A percentile compares a stretch with the other conserved stretches of the same genome.
Conservation (phyloP, 306 rosid species). For the Chamaecrista fasciculata region DNA sequence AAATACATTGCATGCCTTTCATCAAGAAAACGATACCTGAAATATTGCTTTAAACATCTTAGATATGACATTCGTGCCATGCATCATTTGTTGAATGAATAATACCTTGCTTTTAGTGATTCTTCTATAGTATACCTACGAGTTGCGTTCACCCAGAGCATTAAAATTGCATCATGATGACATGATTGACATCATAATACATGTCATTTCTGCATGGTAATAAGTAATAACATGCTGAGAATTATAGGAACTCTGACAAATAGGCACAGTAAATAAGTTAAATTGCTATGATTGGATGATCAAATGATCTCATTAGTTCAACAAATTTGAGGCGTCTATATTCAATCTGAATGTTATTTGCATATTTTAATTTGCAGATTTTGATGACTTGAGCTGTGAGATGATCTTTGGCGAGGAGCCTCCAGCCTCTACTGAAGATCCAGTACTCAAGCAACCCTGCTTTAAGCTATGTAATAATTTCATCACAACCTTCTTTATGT, state of each 20-base stretch:
- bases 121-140: slow-evolving; percentile 13
- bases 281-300: neutral
- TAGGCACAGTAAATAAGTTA: slow-evolving; percentile 9
- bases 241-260: neutral
- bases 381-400: slow-evolving; percentile 98
- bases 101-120: slow-evolving; percentile 32
- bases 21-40: slow-evolving; percentile 21
- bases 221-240: slow-evolving; percentile 17
- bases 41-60: slow-evolving; percentile 29
- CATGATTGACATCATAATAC: neutral
- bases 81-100: neutral
- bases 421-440: slow-evolving; percentile 65
- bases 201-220: neutral
- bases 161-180: slow-evolving; percentile 27
- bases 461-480: slow-evolving; percentile 66
- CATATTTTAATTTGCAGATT: slow-evolving; percentile 56
- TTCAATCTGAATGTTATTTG: slow-evolving; percentile 12
- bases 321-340: slow-evolving; percentile 17
- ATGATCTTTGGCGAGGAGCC: slow-evolving; percentile 94
- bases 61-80: slow-evolving; percentile 13
- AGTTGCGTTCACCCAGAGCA: slow-evolving; percentile 22
- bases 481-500: neutral
- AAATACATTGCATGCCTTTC: slow-evolving; percentile 22
- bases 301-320: slow-evolving; percentile 4
- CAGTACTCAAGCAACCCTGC: slow-evolving; percentile 91